Evolutionary conservation across 2,329 filamentous ascomycete species (phyloP).

Genomic region (Colletotrichum truncatum): DNA sequence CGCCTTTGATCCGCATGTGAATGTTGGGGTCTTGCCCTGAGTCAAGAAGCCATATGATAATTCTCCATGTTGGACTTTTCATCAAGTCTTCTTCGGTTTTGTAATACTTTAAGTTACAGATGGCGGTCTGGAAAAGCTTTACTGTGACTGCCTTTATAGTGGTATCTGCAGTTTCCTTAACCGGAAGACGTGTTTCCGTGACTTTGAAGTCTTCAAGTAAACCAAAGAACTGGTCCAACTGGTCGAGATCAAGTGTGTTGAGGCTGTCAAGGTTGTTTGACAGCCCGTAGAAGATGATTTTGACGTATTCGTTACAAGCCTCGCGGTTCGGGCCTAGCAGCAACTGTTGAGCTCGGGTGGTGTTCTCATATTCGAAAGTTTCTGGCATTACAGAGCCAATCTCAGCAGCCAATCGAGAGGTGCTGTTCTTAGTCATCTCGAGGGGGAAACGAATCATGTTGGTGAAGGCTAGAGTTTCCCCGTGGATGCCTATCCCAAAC

Average conservation of each 20-base stretch:
- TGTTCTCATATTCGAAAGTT: background rate
- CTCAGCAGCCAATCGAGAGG: background rate
- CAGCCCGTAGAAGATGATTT: background rate
- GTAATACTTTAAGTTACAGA: too few relatives aligned
- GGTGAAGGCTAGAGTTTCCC: too few relatives aligned
- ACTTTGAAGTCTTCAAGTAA: background rate
- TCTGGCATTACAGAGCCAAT: constrained; percentile 2
- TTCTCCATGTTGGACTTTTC: background rate
- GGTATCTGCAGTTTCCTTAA: background rate
- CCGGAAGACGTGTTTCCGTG: background rate
- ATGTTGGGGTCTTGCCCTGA: background rate
- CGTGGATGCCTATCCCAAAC: too few relatives aligned
- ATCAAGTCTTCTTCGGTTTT: background rate
- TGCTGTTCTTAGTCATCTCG: too few relatives aligned
- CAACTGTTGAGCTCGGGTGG: background rate
- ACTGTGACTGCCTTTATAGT: background rate
- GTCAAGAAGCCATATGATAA: background rate
- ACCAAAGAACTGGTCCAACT: background rate
- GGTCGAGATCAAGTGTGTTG: too few relatives aligned
- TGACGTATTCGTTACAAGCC: background rate
- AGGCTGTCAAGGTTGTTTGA: background rate
- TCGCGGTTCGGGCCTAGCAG: background rate
- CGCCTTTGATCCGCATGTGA: too few relatives aligned
- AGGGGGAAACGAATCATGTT: too few relatives aligned
- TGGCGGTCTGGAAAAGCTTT: background rate